Evolutionary conservation across 208 protist species (phyloP).

Genomic region (Zelonia costaricensis): DNA sequence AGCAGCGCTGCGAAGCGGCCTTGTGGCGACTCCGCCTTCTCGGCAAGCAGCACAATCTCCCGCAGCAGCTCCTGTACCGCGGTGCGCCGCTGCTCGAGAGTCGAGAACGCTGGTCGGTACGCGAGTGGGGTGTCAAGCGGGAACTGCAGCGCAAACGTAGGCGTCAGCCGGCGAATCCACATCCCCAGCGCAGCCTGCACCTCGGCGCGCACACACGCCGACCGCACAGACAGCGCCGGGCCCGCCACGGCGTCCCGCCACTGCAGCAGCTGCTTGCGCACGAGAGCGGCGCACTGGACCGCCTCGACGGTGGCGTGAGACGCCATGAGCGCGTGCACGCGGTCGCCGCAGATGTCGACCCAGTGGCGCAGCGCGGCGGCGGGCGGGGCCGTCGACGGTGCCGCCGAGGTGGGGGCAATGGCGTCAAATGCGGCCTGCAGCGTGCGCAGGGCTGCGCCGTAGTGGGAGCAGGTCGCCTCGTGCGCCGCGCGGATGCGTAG

Average conservation of each 20-base stretch:
- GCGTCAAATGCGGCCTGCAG: slow-evolving; percentile 4
- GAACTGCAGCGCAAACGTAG: background rate
- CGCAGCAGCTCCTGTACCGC: background rate
- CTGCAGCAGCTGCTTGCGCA: slow-evolving; percentile 12
- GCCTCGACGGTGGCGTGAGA: slow-evolving; percentile 1
- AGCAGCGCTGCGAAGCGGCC: background rate
- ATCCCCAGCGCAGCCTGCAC: slow-evolving; percentile 7
- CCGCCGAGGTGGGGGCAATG: background rate
- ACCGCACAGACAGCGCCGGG: background rate
- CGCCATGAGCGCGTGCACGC: slow-evolving; percentile 3
- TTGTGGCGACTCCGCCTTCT: slow-evolving; percentile 2
- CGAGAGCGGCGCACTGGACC: slow-evolving; percentile 6
- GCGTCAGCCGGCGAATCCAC: slow-evolving; percentile 7
- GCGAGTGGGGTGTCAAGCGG: background rate
- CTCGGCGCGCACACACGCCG: slow-evolving; percentile 8
- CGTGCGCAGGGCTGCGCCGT: slow-evolving; percentile 14
- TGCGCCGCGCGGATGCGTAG: slow-evolving; percentile 13
- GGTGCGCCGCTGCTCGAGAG: background rate
- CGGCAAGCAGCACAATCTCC: slow-evolving; percentile 14
- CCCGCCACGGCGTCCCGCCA: slow-evolving; percentile 6
- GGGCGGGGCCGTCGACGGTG: background rate
- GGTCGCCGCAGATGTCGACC: slow-evolving; percentile 15
- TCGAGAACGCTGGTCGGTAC: background rate
- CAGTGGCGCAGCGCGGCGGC: slow-evolving; percentile 15
- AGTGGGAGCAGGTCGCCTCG: slow-evolving; percentile 12